phyloP scores from a whole-genome alignment of 805 yeast genomes.

The Candida argentea region DNA sequence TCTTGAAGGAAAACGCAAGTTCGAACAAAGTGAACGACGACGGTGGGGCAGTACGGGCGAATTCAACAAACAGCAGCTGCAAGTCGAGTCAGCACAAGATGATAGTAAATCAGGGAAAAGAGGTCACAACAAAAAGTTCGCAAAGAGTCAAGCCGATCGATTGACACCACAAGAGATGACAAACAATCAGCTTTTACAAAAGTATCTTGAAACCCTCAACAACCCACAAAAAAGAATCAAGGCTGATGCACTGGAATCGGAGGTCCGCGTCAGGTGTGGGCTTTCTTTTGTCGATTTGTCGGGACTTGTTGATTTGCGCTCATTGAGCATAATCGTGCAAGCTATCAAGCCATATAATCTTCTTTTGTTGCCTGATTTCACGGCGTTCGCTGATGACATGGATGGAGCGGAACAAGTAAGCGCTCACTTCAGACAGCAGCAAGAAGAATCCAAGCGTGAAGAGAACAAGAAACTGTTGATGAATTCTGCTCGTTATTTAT shows the following conservation, averaged over 20 bases:
- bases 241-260: constrained; percentile 11
- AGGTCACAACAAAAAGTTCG: constrained; percentile 9
- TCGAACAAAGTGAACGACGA: constrained; percentile 21
- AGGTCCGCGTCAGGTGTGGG: constrained; percentile 55
- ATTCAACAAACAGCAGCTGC: background rate
- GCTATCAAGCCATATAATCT: constrained; percentile 70
- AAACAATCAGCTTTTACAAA: constrained; percentile 29
- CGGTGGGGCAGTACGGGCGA: constrained; percentile 16
- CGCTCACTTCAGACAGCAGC: constrained; percentile 20
- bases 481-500: constrained; percentile 17
- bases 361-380: constrained; percentile 42
- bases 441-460: constrained; percentile 15
- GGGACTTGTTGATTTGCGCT: constrained; percentile 77
- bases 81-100: background rate
- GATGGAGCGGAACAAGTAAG: constrained; percentile 21
- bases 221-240: constrained; percentile 40
- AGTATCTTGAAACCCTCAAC: constrained; percentile 37
- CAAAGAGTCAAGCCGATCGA: constrained; percentile 14
- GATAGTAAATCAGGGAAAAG: constrained; percentile 5
- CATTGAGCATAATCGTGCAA: constrained; percentile 68
- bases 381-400: constrained; percentile 13
- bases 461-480: constrained; percentile 10
- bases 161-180: constrained; percentile 34
- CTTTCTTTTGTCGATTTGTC: constrained; percentile 70
- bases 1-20: constrained; percentile 27